These are phyloP conservation scores for Penicillium daleae DNA, from an alignment of 495 filamentous ascomycete genomes.

Conservation along the genomic window DNA sequence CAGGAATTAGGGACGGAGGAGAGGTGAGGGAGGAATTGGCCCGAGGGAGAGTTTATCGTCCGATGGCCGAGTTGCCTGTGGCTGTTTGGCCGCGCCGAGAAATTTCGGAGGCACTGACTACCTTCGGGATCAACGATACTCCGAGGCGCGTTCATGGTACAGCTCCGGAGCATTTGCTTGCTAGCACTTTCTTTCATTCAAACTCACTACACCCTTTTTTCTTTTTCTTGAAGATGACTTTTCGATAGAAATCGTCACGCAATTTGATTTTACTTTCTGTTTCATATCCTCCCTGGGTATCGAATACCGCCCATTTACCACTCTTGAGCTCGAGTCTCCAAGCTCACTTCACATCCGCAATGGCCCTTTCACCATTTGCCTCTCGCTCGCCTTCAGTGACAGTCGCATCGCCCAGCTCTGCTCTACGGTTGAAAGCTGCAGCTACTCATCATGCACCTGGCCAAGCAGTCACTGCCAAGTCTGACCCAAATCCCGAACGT, in stretches of 20 bases:
- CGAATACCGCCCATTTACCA: not conserved
- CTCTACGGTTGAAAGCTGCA: constrained; percentile 42
- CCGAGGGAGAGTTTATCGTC: not conserved
- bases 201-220: constrained; percentile 1
- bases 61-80: constrained; percentile 11
- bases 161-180: not conserved
- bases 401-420: constrained; percentile 38
- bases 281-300: not conserved
- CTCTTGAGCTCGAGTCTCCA: not conserved
- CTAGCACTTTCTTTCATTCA: not conserved
- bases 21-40: constrained; percentile 1
- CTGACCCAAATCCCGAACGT: constrained; percentile 33
- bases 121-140: constrained; percentile 43
- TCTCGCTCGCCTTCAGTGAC: constrained; percentile 38
- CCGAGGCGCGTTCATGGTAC: constrained; percentile 23
- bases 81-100: constrained; percentile 30
- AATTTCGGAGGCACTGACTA: constrained; percentile 27
- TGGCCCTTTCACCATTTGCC: constrained; percentile 52
- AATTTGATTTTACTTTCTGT: not conserved
- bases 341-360: constrained; percentile 20
- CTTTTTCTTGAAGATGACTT: not conserved
- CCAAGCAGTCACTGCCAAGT: constrained; percentile 15
- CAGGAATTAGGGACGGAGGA: not conserved
- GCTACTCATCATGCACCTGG: constrained; percentile 34
- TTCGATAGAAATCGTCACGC: not conserved